Conservation (phyloP, 805 yeast species). For the Yamadazyma scolyti region DNA sequence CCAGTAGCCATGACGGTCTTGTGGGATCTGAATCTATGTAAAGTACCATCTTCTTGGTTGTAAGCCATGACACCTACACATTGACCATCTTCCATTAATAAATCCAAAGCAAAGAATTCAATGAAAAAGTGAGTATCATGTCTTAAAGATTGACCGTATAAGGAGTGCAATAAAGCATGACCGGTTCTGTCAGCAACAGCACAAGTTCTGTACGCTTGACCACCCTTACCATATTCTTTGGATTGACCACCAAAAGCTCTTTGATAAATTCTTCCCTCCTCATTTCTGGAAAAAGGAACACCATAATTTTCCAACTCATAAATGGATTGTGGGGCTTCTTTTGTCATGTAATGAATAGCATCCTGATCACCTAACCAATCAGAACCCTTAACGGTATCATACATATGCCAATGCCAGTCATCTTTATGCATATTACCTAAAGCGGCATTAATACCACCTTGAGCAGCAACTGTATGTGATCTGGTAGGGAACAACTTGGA, state of each 20-base stretch:
- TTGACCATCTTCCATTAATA: constrained; percentile 91
- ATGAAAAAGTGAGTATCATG: constrained; percentile 98
- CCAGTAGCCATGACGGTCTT: constrained; percentile 97
- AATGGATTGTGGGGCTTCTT: constrained; percentile 94
- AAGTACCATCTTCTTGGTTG: constrained; percentile 98
- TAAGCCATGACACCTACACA: constrained; percentile 97
- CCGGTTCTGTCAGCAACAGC: constrained; percentile 99
- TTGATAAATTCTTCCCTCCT: constrained; percentile 94
- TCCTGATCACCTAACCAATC: constrained; percentile 99
- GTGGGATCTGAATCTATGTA: constrained; percentile 96
- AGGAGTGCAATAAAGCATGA: constrained; percentile 91
- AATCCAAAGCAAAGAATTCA: constrained; percentile 93
- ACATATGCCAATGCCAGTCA: constrained; percentile 99
- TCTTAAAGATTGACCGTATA: constrained; percentile 93
- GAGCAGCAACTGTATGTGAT: constrained; percentile 98
- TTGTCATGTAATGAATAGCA: constrained; percentile 98
- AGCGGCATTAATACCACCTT: constrained; percentile 99
- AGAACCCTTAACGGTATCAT: constrained; percentile 98
- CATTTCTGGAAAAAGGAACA: constrained; percentile 96
- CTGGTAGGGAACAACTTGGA: constrained; percentile 97
- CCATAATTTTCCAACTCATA: constrained; percentile 98
- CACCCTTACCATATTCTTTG: constrained; percentile 94
- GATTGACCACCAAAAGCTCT: constrained; percentile 99
- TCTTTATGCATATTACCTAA: constrained; percentile 97
- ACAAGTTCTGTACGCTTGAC: constrained; percentile 98